These are phyloP conservation scores for Fusarium proliferatum DNA, from an alignment of 2,329 filamentous ascomycete genomes.

Conservation along the genomic window DNA sequence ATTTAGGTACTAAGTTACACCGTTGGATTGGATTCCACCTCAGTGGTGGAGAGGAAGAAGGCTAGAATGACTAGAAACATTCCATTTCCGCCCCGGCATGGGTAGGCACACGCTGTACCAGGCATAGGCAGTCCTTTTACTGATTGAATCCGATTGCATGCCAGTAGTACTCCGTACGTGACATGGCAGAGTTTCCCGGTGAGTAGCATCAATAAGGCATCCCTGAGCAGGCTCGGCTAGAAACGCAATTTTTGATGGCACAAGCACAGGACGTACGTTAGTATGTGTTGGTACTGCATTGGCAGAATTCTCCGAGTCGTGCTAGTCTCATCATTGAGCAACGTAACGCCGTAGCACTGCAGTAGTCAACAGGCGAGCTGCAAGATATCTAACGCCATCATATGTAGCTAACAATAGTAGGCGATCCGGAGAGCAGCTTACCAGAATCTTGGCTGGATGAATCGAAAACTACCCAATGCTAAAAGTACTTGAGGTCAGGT, in stretches of 20 bases:
- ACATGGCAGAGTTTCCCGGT: background rate
- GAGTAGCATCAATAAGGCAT: background rate
- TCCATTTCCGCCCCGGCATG: background rate
- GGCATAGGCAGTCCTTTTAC: background rate
- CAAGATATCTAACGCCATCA: background rate
- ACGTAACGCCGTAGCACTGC: slow-evolving; percentile 27
- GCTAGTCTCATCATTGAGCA: slow-evolving; percentile 27
- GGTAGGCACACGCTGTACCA: background rate
- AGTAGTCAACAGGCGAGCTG: slow-evolving; percentile 8
- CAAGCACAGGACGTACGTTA: slow-evolving; percentile 29
- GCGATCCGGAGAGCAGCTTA: background rate
- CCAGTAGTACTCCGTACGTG: background rate
- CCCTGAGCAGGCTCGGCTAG: slow-evolving; percentile 17
- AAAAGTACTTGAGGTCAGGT: background rate
- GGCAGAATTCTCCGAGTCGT: slow-evolving; percentile 45
- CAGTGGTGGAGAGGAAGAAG: slow-evolving; percentile 17
- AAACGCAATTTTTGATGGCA: slow-evolving; percentile 30
- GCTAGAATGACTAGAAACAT: slow-evolving; percentile 13
- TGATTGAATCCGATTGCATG: background rate
- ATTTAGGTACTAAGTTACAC: background rate
- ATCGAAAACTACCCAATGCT: background rate
- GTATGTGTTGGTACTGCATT: slow-evolving; percentile 18
- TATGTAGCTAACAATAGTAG: background rate
- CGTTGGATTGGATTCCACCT: background rate
- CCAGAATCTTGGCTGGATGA: background rate